Evolutionary conservation across 1,284 basidiomycete genomes (phyloP), one percentile per base, ranked within the genome.

Genomic region (Trichosporon sp.): DNA sequence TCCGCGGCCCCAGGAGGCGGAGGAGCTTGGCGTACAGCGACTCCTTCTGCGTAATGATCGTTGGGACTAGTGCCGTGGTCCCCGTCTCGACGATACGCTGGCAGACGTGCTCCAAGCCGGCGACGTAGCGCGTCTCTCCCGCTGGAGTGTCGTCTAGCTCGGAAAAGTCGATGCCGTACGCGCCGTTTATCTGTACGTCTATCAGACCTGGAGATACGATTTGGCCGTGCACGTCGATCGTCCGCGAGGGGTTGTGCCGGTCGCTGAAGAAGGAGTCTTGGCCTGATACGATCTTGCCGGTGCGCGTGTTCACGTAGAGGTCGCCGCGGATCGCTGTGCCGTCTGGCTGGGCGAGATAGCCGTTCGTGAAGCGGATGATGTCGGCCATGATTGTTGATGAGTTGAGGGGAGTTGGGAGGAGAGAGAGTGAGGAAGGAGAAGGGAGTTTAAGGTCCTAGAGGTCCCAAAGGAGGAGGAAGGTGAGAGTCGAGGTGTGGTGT

Each of bases 141-240:
- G 83, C 85, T 21, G 89, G 86, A 69, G 86, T 88, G 14, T 60
- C 59, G n/a, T 73, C 69, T 23, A 80, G 69, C 34, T 91, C 85
- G 19, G 89, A 91, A 72, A 95, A 95, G 78, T 95, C 92, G 71
- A 94, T 88, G 16, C 89, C 89, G 76, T 91, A 95, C 7, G 88
- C 92, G 57, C 92, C 92, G 71, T 95, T 74, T 64, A 69, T 73
- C 69, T 34, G 78, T 87, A 90, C 93, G 66, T 92, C 90, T 63
- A 87, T 95, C 37, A 88, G 86, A 0, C 90, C 91, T 1, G 87
- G 86, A 10, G 85, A 90, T 81, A 91, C 89, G 76, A 89, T 92
- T 64, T 88, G 90, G 74, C 77, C 77, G 9, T 92, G 63, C 25
- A 78, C 69, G 63, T 77, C 74, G 58, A 77, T 68, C 2, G 66